Evolutionary conservation across 768 basidiomycete species (phyloP), one percentile per base, ranked within the genome.

Genomic region (Mycena rebaudengoi): DNA sequence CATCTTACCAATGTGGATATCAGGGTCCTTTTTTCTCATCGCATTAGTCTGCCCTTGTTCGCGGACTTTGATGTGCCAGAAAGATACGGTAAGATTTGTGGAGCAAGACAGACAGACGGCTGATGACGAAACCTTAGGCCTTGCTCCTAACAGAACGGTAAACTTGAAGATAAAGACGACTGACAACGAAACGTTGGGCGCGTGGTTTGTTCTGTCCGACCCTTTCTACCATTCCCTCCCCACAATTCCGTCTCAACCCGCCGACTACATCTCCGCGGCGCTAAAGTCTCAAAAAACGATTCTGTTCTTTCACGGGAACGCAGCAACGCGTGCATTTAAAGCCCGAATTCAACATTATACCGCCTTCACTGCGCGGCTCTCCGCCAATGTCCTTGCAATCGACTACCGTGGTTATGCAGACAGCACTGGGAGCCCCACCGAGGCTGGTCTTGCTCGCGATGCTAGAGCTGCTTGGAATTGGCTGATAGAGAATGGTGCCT

Each of bases 391-490:
- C 14, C 79, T 98, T 25, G 88, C 88, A 1, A 87, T 94, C 33
- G 97, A 99, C 76, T 99, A 98, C 74, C 87, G 96, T 49, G 96
- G 96, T 2, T 99, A 91, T 70, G 97, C 81, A 2, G 96, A 98
- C 71, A 96, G 94, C 56, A 84, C 86, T 1, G 94, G 95, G 1
- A 75, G 76, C 0, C 97, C 97, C 0, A 89, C 85, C 25, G 91
- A 96, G 74, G 75, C 73, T 12, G 97, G 96, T 0, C 79, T 98
- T 0, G 74, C 86, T 1, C 76, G 72, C 3, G 93, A 99, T 71
- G 94, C 92, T 1, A 81, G 86, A 37, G 85, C 93, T 0, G 93
- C 90, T 0, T 94, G 87, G 85, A 82, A 89, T 67, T 94, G 85
- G 79, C 78, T 91, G 6, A 75, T 84, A 7, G 73, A 74, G 10